Base-by-base conservation (phyloP, 2,329 filamentous ascomycete genomes). In the Alternaria dauci region DNA sequence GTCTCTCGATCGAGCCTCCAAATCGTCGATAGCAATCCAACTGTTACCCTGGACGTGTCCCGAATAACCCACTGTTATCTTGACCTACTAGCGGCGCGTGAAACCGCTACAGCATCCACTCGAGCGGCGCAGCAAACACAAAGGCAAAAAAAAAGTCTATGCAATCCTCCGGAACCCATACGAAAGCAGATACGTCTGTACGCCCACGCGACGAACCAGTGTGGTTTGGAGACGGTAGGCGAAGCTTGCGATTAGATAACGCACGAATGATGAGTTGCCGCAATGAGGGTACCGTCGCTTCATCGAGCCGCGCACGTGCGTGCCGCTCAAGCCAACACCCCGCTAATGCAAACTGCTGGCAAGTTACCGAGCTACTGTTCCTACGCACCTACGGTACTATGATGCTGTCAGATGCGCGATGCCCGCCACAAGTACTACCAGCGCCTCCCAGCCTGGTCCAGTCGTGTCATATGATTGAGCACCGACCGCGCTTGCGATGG, bases 281-380 rank as follows among this genome's bases (percentile, higher is more conserved):
- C 30, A 56, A 30, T 12, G 30, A 57, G 38, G 39, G 52, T 50
- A 44, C 57, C 36, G 30, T 23, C 9, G 47, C 23, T 28, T 14
- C 34, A 36, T 46, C 52, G 38, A 30, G 26, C 53, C 48, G 51
- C 55, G 52, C 61, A 61, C 57, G 57, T 57, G 57, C 57, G 36
- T 50, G 23, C 57, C 39, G 48, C 32, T 43, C n/a, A 25, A 48
- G n/a, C 38, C 53, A 55, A 44, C 52, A 54, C 3, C 23, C 43
- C 60, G 44, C 60, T 63, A 63, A 60, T 60, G 57, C 60, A 63
- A 56, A 59, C 60, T 44, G 55, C 55, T 51, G 41, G 52, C 32
- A 55, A 50, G 46, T n/a, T 60, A 25, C 34, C 36, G 12, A 50
- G 46, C 46, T 50, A 23, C 46, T 36, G 20, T 26, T 25, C 32